Percentiles rank a stretch among this genome's conserved stretches.
These are phyloP conservation scores for Verticillium zaregamsianum DNA, from an alignment of 2,329 filamentous ascomycete species.

Conservation along the genomic window DNA sequence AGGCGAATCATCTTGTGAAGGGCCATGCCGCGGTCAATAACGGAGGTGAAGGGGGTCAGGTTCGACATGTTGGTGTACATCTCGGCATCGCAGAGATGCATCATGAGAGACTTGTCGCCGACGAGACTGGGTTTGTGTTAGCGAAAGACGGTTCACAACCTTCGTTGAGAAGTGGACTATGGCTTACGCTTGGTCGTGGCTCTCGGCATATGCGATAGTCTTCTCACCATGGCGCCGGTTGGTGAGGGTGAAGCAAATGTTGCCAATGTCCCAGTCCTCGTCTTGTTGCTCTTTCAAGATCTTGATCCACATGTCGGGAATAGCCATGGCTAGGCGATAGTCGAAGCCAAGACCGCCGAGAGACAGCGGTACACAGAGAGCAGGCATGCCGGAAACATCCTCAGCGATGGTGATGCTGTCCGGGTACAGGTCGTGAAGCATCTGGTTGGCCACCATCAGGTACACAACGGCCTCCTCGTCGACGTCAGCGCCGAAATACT, in stretches of 20 bases:
- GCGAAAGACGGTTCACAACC: background rate
- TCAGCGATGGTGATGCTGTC: conserved; percentile 89
- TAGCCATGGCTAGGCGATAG: conserved; percentile 94
- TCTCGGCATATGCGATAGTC: conserved; percentile 96
- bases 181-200: conserved; percentile 92
- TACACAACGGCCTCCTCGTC: conserved; percentile 95
- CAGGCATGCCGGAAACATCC: conserved; percentile 97
- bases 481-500: conserved; percentile 87
- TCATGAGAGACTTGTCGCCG: conserved; percentile 93
- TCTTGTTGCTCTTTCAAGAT: conserved; percentile 92
- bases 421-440: conserved; percentile 89
- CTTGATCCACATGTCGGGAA: conserved; percentile 99
- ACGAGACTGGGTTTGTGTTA: conserved; percentile 61
- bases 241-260: conserved; percentile 80
- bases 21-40: conserved; percentile 86
- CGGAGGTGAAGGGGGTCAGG: conserved; percentile 75
- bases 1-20: conserved; percentile 98
- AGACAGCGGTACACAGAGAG: conserved; percentile 80
- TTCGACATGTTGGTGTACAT: conserved; percentile 98
- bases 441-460: conserved; percentile 92
- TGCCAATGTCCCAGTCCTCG: conserved; percentile 84
- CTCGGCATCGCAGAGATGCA: conserved; percentile 96
- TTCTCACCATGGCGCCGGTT: conserved; percentile 95
- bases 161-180: conserved; percentile 5
- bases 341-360: conserved; percentile 94